Percentiles rank a stretch among this genome's conserved stretches.
Evolutionary conservation across 139 green algal species (phyloP).

Genomic region (Haematococcus lacustris): DNA sequence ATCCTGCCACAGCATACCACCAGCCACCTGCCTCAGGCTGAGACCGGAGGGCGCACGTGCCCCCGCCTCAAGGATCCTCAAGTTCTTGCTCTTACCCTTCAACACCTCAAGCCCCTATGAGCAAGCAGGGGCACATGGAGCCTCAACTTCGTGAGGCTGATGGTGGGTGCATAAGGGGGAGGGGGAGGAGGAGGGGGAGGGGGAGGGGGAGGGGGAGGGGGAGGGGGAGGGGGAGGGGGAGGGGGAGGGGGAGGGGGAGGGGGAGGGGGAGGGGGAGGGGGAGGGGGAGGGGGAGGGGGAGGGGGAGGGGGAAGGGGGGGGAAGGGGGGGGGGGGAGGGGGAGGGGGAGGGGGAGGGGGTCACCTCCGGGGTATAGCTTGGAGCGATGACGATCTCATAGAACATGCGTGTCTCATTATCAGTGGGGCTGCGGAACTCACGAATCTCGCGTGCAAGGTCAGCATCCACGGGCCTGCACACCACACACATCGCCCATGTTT

Average conservation of each 20-base stretch:
- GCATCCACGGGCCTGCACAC: conserved; percentile 20
- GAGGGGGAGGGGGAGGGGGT: no score
- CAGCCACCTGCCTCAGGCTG: conserved; percentile 74
- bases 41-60: conserved; percentile 52
- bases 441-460: conserved; percentile 82
- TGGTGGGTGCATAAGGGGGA: no score
- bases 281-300: no score
- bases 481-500: no score
- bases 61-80: conserved; percentile 94
- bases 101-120: conserved; percentile 74
- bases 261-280: no score
- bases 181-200: no score
- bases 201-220: no score
- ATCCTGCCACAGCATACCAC: conserved; percentile 80
- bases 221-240: no score
- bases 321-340: no score
- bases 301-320: no score
- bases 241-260: no score
- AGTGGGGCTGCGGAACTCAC: conserved; percentile 87
- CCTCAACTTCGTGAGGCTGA: no score
- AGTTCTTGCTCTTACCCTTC: conserved; percentile 95
- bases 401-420: conserved; percentile 98
- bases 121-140: neutral
- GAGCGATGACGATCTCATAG: conserved; percentile 99
- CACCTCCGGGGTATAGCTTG: conserved; percentile 79